Conservation (phyloP, 768 basidiomycete species). For the Cystobasidium onofrii region DNA sequence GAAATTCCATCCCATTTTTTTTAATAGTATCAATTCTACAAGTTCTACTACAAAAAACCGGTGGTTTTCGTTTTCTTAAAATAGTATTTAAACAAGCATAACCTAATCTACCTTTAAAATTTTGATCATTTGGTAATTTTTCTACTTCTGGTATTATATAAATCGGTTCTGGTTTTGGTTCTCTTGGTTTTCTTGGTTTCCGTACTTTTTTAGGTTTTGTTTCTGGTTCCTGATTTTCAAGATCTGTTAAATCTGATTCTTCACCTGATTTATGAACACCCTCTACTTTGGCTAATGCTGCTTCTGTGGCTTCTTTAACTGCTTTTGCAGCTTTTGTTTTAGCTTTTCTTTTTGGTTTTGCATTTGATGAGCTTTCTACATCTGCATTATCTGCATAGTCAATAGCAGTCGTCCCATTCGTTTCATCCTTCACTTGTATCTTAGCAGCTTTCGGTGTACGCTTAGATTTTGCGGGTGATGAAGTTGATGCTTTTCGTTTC, state of each 20-base stretch:
- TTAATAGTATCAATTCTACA: constrained; percentile 65
- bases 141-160: constrained; percentile 42
- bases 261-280: neutral
- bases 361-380: neutral
- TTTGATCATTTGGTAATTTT: constrained; percentile 31
- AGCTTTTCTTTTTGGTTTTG: constrained; percentile 5
- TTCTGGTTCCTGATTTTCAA: constrained; percentile 14
- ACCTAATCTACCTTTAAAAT: constrained; percentile 47
- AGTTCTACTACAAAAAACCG: constrained; percentile 60
- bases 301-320: neutral
- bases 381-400: neutral
- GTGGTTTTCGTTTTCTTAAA: constrained; percentile 62
- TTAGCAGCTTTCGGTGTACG: neutral
- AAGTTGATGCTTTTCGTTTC: neutral
- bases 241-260: constrained; percentile 22
- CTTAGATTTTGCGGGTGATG: constrained; percentile 2
- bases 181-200: constrained; percentile 36
- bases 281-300: neutral
- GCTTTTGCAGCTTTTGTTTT: neutral
- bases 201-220: constrained; percentile 22
- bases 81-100: constrained; percentile 84
- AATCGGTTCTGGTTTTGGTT: constrained; percentile 32
- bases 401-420: neutral
- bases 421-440: neutral
- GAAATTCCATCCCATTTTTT: constrained; percentile 70